Conservation (phyloP, 345 rosid genomes). For the Zanthoxylum bungeanum region DNA sequence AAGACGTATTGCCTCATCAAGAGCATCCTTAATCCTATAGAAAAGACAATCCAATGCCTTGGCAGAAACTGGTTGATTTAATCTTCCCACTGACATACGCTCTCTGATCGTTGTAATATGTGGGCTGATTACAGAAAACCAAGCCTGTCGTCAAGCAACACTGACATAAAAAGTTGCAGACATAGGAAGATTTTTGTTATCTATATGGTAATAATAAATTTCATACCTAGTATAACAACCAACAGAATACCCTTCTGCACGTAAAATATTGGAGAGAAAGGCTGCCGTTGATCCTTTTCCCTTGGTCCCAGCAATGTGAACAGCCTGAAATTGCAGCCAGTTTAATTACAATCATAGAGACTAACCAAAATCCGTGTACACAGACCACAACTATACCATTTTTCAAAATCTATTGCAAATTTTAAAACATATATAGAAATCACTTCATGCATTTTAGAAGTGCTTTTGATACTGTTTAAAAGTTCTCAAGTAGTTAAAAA, state of each 20-base stretch:
- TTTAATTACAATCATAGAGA: not conserved
- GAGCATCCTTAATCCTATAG: constrained; percentile 40
- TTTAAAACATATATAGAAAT: not conserved
- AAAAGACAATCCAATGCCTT: constrained; percentile 53
- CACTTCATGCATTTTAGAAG: not conserved
- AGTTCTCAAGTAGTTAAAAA: not conserved
- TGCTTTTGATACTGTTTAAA: not conserved
- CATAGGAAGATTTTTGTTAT: not conserved
- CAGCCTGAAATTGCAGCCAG: constrained; percentile 33
- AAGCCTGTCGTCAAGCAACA: constrained; percentile 8
- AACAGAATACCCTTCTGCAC: constrained; percentile 68
- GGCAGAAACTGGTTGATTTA: constrained; percentile 59
- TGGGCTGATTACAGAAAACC: constrained; percentile 51
- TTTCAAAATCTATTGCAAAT: not conserved
- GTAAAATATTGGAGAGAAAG: constrained; percentile 68
- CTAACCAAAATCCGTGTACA: not conserved
- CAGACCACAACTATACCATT: not conserved
- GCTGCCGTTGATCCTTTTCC: constrained; percentile 97
- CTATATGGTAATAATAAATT: not conserved
- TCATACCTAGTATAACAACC: constrained; percentile 83
- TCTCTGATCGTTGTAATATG: constrained; percentile 78
- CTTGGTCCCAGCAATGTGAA: constrained; percentile 94
- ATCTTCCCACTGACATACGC: constrained; percentile 60
- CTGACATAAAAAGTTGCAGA: not conserved
- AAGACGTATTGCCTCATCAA: constrained; percentile 51